Evolutionary conservation across 306 rosid genomes (phyloP).

Genomic region (Quillaja saponaria): DNA sequence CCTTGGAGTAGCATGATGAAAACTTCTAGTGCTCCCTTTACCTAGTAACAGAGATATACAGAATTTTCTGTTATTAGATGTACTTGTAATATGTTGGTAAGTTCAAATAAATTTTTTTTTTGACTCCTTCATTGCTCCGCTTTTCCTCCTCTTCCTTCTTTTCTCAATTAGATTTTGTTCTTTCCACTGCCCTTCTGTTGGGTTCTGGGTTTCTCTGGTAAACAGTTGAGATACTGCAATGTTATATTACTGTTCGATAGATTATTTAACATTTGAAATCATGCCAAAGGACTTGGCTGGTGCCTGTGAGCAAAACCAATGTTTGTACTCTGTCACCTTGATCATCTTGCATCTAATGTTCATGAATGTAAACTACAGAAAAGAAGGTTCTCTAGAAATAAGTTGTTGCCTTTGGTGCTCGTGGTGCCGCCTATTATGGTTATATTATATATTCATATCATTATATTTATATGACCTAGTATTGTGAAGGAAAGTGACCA

Average conservation of each 20-base stretch:
- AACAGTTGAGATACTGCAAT: conserved; percentile 2
- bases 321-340: not conserved
- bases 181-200: conserved; percentile 9
- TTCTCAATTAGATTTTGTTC: not conserved
- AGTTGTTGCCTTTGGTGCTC: conserved; percentile 1
- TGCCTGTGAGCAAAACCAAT: not conserved
- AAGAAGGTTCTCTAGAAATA: conserved; percentile 1
- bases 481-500: not conserved
- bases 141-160: not conserved
- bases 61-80: conserved; percentile 7
- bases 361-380: no score
- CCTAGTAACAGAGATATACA: not conserved
- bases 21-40: conserved; percentile 20
- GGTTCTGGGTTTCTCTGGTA: conserved; percentile 10
- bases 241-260: conserved; percentile 17
- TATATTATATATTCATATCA: no score
- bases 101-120: not conserved
- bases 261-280: conserved; percentile 6
- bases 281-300: not conserved
- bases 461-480: no score
- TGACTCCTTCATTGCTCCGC: not conserved
- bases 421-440: no score
- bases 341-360: not conserved
- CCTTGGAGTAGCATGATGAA: conserved; percentile 64
- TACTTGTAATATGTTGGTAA: conserved; percentile 2